Percentiles rank a stretch among this genome's conserved stretches.
Evolutionary conservation across 441 rosid genomes (phyloP).

Genomic region (Kokia cookei): DNA sequence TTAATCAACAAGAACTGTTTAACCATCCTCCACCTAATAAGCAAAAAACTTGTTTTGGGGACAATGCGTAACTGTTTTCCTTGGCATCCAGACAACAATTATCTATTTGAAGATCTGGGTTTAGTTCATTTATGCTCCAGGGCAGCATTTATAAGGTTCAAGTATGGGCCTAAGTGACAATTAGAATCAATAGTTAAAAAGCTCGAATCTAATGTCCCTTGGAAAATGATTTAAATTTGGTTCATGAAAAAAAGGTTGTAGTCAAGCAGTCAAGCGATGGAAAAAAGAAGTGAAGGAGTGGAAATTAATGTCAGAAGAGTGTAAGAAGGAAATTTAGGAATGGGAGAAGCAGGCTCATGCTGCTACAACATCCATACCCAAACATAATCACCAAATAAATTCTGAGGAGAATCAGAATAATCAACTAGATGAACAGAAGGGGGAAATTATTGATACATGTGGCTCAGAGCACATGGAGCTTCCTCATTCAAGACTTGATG

Average conservation of each 20-base stretch:
- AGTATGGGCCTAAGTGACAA: constrained; percentile 89
- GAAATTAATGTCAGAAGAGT: constrained; percentile 84
- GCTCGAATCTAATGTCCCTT: constrained; percentile 64
- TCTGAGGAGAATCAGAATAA: constrained; percentile 83
- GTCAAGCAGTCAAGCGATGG: constrained; percentile 55
- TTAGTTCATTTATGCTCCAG: background rate
- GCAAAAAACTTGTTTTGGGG: background rate
- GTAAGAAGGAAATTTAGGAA: constrained; percentile 87
- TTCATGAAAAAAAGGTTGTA: constrained; percentile 59
- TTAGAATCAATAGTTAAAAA: constrained; percentile 73
- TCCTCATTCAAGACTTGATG: constrained; percentile 70
- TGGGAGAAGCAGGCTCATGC: constrained; percentile 86
- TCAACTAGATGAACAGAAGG: constrained; percentile 62
- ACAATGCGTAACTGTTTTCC: background rate
- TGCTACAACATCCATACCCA: constrained; percentile 71
- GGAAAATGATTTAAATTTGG: constrained; percentile 57
- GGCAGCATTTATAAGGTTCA: constrained; percentile 43
- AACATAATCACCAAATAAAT: constrained; percentile 73
- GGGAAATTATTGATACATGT: constrained; percentile 74
- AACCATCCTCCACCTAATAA: background rate
- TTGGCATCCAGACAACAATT: background rate
- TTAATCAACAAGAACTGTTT: background rate
- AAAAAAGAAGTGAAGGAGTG: constrained; percentile 73
- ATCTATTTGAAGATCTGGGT: background rate
- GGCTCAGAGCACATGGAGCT: constrained; percentile 78